Evolutionary conservation across 1,284 basidiomycete genomes (phyloP), one percentile per base, ranked within the genome.

Genomic region (Puccinia polysora): DNA sequence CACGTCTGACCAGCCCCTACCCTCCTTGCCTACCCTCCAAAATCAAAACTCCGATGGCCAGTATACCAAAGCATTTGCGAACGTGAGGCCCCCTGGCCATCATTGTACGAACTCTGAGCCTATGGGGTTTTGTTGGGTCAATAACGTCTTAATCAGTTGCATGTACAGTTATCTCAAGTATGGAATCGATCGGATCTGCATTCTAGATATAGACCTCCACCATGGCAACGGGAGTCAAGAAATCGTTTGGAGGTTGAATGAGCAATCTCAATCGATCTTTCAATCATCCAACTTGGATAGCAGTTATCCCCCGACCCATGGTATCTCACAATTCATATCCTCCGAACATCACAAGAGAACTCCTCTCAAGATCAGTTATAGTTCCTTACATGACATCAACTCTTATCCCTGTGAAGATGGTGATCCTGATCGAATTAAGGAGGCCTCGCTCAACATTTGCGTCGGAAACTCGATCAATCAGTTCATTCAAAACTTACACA

Each of bases 51-150:
- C n/a, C 34, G 40, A 15, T 53, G 50, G 20, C 4, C 50, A 28
- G n/a, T 59, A 40, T 25, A 56, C 10, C 18, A 70, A 69, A 6
- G 77, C 78, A 4, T 79, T 80, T 68, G 79, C 80, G 2, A 76
- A 79, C 7, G 74, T 75, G 14, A 74, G 79, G 14, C 79, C 79
- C 12, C 79, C 79, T 1, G 79, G 79, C 2, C 79, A 80, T 67
- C 79, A 80, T 75, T 80, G 79, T 63, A 65, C 62, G 14, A 75
- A 75, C 36, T 75, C 77, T 7, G 75, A 75, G 10, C 79, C 79
- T 0, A 75, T 76, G 23, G 79, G 79, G 36, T 80, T 80, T 74
- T 80, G 79, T 73, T 80, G 79, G 79, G 76, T 79, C 60, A 80
- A 80, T 75, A 80, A 80, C 56, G 79, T 75, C 40, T 73, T 77